Evolutionary conservation across 768 basidiomycete genomes (phyloP).

Genomic region (Collybia sordida): DNA sequence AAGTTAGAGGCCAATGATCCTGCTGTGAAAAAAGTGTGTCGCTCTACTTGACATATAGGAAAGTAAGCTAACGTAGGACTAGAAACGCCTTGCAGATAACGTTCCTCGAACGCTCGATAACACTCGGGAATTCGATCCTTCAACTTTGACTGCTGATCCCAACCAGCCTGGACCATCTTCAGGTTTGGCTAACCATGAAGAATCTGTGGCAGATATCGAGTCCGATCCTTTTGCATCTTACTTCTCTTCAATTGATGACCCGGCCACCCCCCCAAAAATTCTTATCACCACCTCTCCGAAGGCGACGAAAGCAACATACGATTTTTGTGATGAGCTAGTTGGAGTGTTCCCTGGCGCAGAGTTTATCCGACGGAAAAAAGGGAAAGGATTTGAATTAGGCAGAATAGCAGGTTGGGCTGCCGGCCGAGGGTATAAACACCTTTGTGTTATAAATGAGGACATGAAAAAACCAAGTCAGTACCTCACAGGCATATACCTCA

Average conservation of each 20-base stretch:
- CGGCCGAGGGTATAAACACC: slow-evolving; percentile 81
- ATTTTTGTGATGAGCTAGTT: slow-evolving; percentile 90
- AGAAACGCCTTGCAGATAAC: slow-evolving; percentile 86
- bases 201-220: slow-evolving; percentile 66
- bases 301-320: slow-evolving; percentile 85
- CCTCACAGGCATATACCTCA: not conserved
- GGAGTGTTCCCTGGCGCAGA: slow-evolving; percentile 92
- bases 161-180: slow-evolving; percentile 30
- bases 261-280: slow-evolving; percentile 78
- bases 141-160: slow-evolving; percentile 59
- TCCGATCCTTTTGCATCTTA: slow-evolving; percentile 79
- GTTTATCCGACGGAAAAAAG: slow-evolving; percentile 82
- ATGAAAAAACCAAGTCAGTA: slow-evolving; percentile 88
- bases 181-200: slow-evolving; percentile 41
- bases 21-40: slow-evolving; percentile 69
- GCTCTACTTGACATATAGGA: not conserved
- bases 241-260: slow-evolving; percentile 66
- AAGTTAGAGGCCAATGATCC: slow-evolving; percentile 79
- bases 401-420: slow-evolving; percentile 93
- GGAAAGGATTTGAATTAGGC: slow-evolving; percentile 89
- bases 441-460: slow-evolving; percentile 95
- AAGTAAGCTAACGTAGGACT: not conserved
- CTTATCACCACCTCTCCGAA: slow-evolving; percentile 89
- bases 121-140: slow-evolving; percentile 81
- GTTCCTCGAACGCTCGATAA: slow-evolving; percentile 93